Evolutionary conservation across 805 yeast genomes (phyloP), one percentile per base, ranked within the genome.

Genomic region (Lachancea waltii): DNA sequence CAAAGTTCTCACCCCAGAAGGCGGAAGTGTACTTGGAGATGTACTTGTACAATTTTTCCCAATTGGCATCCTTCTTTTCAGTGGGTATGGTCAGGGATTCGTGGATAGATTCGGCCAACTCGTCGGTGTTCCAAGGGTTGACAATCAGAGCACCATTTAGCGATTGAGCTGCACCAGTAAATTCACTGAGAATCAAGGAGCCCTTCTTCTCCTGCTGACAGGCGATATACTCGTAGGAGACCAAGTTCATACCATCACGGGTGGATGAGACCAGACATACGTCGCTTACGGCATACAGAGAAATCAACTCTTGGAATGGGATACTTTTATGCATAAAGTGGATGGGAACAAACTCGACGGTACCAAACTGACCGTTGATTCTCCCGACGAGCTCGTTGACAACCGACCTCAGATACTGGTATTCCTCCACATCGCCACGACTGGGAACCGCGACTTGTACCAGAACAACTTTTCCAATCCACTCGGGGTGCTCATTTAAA

Each of bases 151-250:
- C 87, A 17, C 99, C 99, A 56, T 92, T 90, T 46, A 92, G 68
- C 1, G 95, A 83, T 64, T 92, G 99, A 1, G 98, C 97, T n/a
- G 98, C 98, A 34, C 99, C 99, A 0, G 98, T 92, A 65, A 92
- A 92, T 64, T 92, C 99, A 29, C 95, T 81, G 45, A 92, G 62
- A 34, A 92, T 84, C 49, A 92, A 69, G 3, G 87, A 78, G 7
- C 99, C 99, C 46, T 86, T 79, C 44, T 78, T 78, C 33, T 80
- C 79, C 45, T 79, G 74, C 63, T 92, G 98, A 56, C 97, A 90
- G 1, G 97, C 97, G 52, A 92, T 86, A 62, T 92, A 92, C 64
- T 92, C 99, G 60, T 86, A 94, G 37, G 90, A 77, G 30, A 94
- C 98, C 54, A 92, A 73, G 59, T 92, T 92, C 99, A 92, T 92